A percentile compares a stretch with the other conserved stretches of the same genome.
Conservation (phyloP, 2,329 filamentous ascomycete genomes). For the Diaporthe caulivora region DNA sequence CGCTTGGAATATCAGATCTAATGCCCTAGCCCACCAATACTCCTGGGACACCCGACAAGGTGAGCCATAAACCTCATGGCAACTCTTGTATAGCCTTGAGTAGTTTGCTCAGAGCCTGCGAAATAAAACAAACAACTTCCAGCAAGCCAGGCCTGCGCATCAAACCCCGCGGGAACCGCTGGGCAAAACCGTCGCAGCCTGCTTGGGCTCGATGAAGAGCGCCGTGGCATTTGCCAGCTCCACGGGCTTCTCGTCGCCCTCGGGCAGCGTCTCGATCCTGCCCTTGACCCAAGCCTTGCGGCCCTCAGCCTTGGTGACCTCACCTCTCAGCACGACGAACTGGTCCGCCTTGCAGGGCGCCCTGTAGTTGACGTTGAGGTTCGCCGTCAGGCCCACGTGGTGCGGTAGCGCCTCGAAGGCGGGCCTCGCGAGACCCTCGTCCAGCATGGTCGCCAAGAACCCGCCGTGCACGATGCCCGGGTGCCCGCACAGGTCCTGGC, state of each 20-base stretch:
- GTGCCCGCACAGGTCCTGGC: constrained; percentile 86
- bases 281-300: constrained; percentile 96
- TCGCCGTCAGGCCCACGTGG: constrained; percentile 88
- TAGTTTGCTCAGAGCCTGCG: constrained; percentile 33
- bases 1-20: constrained; percentile 18
- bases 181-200: constrained; percentile 73
- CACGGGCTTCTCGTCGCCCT: constrained; percentile 70
- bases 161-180: neutral
- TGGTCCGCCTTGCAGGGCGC: constrained; percentile 81
- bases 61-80: constrained; percentile 33
- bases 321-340: constrained; percentile 82
- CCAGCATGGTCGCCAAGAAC: constrained; percentile 89
- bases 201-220: constrained; percentile 89
- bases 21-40: constrained; percentile 5
- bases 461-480: constrained; percentile 93
- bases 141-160: neutral
- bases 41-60: constrained; percentile 1
- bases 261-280: constrained; percentile 81
- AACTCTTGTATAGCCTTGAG: constrained; percentile 3
- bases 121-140: neutral
- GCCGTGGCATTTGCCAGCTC: constrained; percentile 86
- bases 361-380: constrained; percentile 85
- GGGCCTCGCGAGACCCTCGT: constrained; percentile 89
- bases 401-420: constrained; percentile 91
- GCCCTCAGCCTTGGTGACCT: constrained; percentile 88